phyloP scores from a whole-genome alignment of 495 filamentous ascomycete species.

The Hapsidospora chrysogenum region DNA sequence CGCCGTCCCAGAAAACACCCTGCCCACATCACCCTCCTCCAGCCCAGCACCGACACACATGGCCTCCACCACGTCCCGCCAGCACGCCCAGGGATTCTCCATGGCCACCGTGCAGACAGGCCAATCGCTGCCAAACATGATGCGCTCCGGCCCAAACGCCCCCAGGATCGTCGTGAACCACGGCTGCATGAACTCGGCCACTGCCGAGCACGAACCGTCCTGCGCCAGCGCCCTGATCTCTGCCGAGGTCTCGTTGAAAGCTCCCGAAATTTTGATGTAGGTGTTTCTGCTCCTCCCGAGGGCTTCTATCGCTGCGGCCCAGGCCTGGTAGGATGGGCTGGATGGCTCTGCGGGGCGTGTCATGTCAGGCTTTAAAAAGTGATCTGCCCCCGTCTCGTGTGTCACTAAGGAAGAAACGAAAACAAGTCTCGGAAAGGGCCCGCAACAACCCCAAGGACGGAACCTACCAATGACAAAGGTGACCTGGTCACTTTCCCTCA shows the following conservation, averaged over 20 bases:
- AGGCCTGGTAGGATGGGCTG: constrained; percentile 41
- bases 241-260: constrained; percentile 54
- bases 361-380: constrained; percentile 77
- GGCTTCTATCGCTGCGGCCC: constrained; percentile 35
- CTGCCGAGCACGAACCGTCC: constrained; percentile 22
- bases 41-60: constrained; percentile 41
- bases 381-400: constrained; percentile 34
- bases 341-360: constrained; percentile 24
- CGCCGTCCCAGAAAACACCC: constrained; percentile 55
- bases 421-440: constrained; percentile 3
- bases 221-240: constrained; percentile 15
- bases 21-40: constrained; percentile 35
- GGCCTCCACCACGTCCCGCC: constrained; percentile 40
- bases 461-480: constrained; percentile 53
- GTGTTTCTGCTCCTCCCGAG: constrained; percentile 41
- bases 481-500: constrained; percentile 36
- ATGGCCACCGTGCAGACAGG: constrained; percentile 63
- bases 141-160: constrained; percentile 47
- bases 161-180: constrained; percentile 54
- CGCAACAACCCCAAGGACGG: too few species aligned
- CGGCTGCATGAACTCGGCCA: constrained; percentile 30
- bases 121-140: constrained; percentile 89
- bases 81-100: constrained; percentile 33
- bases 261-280: constrained; percentile 78
- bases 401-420: neutral